Percentiles rank a stretch among this genome's conserved stretches.
These are phyloP conservation scores for Aspergillus ostianus DNA, from an alignment of 495 filamentous ascomycete species.

Conservation along the genomic window DNA sequence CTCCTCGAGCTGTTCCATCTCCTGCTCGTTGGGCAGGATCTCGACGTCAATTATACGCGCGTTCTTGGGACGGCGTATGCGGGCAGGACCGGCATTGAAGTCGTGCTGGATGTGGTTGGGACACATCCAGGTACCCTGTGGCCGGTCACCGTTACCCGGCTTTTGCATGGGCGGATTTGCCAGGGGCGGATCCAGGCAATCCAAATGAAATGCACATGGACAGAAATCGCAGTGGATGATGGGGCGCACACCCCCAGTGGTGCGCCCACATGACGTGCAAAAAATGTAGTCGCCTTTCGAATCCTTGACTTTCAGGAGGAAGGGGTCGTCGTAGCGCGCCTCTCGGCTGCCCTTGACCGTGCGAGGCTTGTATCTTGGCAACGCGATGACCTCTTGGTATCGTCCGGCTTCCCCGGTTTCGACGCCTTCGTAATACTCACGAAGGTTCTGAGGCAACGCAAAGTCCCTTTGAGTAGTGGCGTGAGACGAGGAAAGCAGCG, in stretches of 20 bases:
- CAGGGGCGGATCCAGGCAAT: constrained; percentile 84
- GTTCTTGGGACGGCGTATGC: constrained; percentile 56
- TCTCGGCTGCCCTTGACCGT: constrained; percentile 18
- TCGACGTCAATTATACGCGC: constrained; percentile 75
- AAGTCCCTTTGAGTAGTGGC: constrained; percentile 70
- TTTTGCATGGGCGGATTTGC: constrained; percentile 64
- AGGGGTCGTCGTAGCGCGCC: constrained; percentile 33
- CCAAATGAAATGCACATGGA: constrained; percentile 78
- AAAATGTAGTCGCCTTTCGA: constrained; percentile 35
- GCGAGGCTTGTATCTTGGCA: constrained; percentile 30
- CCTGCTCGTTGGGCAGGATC: constrained; percentile 55
- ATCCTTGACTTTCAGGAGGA: constrained; percentile 18
- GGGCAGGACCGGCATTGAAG: constrained; percentile 42
- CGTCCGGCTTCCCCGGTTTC: constrained; percentile 70
- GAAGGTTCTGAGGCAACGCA: constrained; percentile 62
- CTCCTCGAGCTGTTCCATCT: constrained; percentile 49
- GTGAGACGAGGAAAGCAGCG: constrained; percentile 57
- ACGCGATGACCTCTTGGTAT: constrained; percentile 61
- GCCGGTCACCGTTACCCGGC: constrained; percentile 32
- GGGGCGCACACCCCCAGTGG: constrained; percentile 52
- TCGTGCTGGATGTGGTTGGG: constrained; percentile 77
- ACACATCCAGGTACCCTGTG: constrained; percentile 76
- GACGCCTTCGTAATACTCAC: constrained; percentile 73
- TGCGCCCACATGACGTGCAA: constrained; percentile 67
- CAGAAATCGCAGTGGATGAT: constrained; percentile 85